A percentile compares a stretch with the other conserved stretches of the same genome.
Conservation (phyloP, 1,139 yeast genomes). For the Debaryomyces subglobosus region DNA sequence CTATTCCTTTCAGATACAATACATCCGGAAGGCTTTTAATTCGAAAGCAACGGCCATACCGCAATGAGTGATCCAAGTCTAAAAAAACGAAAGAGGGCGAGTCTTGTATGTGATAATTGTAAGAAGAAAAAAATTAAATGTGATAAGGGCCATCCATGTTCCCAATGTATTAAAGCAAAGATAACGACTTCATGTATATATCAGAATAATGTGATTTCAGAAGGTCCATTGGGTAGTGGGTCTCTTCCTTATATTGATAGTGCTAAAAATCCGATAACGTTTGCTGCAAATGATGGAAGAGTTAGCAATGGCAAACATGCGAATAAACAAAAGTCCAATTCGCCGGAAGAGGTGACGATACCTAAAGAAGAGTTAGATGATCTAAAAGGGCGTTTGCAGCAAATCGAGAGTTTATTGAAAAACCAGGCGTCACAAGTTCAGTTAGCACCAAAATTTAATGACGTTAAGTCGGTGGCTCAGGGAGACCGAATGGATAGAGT, state of each 20-base stretch:
- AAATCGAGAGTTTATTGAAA: conserved; percentile 20
- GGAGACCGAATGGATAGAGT: not conserved
- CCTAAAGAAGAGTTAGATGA: conserved; percentile 26
- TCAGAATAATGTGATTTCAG: conserved; percentile 15
- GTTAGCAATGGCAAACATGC: conserved; percentile 11
- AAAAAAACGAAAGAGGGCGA: conserved; percentile 33
- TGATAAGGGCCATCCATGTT: conserved; percentile 40
- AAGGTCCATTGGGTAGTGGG: too few relatives aligned
- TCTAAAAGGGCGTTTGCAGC: conserved; percentile 28
- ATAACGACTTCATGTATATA: conserved; percentile 29
- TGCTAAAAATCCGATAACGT: conserved; percentile 29
- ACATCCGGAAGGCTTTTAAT: not conserved
- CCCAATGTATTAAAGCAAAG: conserved; percentile 34
- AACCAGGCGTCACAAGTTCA: not conserved
- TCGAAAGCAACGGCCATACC: not conserved
- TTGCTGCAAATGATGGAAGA: conserved; percentile 1
- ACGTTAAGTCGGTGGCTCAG: not conserved
- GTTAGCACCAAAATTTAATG: not conserved
- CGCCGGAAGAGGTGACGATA: conserved; percentile 14
- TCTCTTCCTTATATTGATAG: conserved; percentile 27
- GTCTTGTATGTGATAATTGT: conserved; percentile 42
- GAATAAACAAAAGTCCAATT: not conserved
- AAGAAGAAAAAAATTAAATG: conserved; percentile 40
- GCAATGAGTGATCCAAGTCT: not conserved
- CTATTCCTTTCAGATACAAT: not conserved